Evolutionary conservation across 139 green algal genomes (phyloP).

Genomic region (Micractinium conductrix): DNA sequence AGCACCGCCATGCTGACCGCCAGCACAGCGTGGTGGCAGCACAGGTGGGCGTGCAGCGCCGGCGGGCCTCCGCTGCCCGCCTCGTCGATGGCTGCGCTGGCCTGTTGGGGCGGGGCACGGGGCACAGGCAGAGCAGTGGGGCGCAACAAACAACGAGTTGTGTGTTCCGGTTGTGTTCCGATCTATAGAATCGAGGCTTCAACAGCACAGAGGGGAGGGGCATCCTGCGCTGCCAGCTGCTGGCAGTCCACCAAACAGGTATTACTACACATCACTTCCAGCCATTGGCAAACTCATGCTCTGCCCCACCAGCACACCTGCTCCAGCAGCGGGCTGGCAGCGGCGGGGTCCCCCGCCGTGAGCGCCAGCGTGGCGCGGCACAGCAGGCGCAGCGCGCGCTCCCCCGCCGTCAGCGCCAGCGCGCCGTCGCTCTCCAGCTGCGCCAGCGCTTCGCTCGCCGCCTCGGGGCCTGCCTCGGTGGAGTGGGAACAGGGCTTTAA

Average conservation of each 20-base stretch:
- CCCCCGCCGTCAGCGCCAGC: background rate
- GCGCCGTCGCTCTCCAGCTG: background rate
- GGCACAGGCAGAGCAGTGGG: no score
- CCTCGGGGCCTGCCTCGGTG: no score
- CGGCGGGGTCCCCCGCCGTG: background rate
- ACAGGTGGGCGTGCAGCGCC: conserved; percentile 26
- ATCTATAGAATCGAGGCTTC: no score
- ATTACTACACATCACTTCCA: no score
- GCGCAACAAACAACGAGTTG: no score
- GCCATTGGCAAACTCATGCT: no score
- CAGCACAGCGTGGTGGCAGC: conserved; percentile 27
- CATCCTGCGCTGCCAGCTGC: background rate
- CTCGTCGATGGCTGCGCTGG: conserved; percentile 3
- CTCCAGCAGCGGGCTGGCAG: background rate
- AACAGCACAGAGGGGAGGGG: background rate
- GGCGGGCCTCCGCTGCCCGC: background rate
- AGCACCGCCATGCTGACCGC: conserved; percentile 10
- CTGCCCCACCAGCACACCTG: background rate
- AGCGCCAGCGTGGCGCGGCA: conserved; percentile 2
- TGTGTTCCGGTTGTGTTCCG: no score
- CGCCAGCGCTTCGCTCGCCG: background rate
- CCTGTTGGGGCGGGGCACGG: background rate
- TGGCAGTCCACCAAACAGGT: background rate
- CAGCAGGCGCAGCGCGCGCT: conserved; percentile 12
- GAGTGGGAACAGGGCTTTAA: no score